Base-by-base conservation (phyloP, 129 eudicot genomes). In the Apium graveolens region DNA sequence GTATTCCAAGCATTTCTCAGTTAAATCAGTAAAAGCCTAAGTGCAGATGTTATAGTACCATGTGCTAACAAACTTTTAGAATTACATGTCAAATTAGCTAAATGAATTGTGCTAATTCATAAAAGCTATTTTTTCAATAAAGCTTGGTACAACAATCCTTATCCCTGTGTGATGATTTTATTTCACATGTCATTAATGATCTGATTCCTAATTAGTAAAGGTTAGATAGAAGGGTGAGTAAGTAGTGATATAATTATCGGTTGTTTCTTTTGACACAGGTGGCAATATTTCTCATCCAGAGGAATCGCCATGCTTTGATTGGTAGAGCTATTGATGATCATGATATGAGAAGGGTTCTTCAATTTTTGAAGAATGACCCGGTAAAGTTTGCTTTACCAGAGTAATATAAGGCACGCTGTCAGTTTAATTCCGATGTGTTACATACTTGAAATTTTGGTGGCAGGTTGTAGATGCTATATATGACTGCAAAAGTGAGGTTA, bases 401-500 rank as follows among this genome's bases (percentile, higher is more conserved):
- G 72, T 66, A 31, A 16, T 31, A 16, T 66, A 74, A 78, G 37
- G 73, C 73, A 78, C 41, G 48, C 39, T 31, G 24, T 68, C 38
- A 74, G 35, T 78, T 35, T 51, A 68, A 26, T 85, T 73, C 76
- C 31, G 18, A 41, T 66, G 75, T 55, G 14, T 70, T 27, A 66
- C 68, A 35, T 75, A 57, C 20, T 39, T 60, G 66, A 7, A 21
- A 70, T 76, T 72, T 76, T 78, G 31, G 77, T 77, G 78, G 77
- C 81, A 95, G 98, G 98, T 95, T 88, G 98, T 95, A 45, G 98
- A 95, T 90, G 80, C 97, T 82, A 86, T 92, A 43, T 92, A 95
- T 90, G 98, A 95, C 83, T 90, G 96, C 88, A 95, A 95, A 87
- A 95, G 98, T 27, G 98, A 95, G 88, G 98, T 95, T 78, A 95